Evolutionary conservation across 805 yeast species (phyloP), one percentile per base, ranked within the genome.

Genomic region (Hanseniaspora lachancei): DNA sequence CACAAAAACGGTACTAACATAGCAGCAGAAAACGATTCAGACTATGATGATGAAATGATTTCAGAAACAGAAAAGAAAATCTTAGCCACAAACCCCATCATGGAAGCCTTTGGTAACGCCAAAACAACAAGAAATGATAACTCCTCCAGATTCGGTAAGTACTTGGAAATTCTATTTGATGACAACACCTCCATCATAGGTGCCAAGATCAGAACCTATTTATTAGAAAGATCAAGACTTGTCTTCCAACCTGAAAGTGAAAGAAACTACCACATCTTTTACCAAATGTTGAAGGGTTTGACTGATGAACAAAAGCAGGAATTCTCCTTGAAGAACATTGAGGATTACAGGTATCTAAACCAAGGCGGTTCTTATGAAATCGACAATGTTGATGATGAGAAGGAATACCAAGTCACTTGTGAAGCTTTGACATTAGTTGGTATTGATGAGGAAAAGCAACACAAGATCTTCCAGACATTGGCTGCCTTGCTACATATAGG

Each of bases 51-150:
- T 42, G 70, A 68, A 52, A 72, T 71, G 61, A 84, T 91, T 84
- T 84, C 95, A 34, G 85, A 84, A 59, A 91, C 91, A 29, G 98
- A 91, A 71, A 85, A 86, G 66, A 95, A 87, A 71, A 91, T 91
- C 57, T 77, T 91, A 64, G 97, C 98, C 15, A 93, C 97, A 0
- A 91, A 91, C 67, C 96, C 96, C 6, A 76, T 88, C 57, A 77
- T 88, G 68, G 96, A 88, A 70, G 82, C 95, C 0, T 88, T 88
- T 69, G 96, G 96, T 53, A 88, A 95, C 74, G 96, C 96, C 27
- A 89, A 88, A 69, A 88, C 96, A 0, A 76, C 88, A 60, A 78
- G 96, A 67, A 88, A 88, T 68, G 87, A 88, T 71, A 88, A 88
- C 68, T 86, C 95, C n/a, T 86, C 95, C 12, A 78, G 96, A 66